Evolutionary conservation across 768 basidiomycete genomes (phyloP), one percentile per base, ranked within the genome.

Genomic region (Suillus subluteus): DNA sequence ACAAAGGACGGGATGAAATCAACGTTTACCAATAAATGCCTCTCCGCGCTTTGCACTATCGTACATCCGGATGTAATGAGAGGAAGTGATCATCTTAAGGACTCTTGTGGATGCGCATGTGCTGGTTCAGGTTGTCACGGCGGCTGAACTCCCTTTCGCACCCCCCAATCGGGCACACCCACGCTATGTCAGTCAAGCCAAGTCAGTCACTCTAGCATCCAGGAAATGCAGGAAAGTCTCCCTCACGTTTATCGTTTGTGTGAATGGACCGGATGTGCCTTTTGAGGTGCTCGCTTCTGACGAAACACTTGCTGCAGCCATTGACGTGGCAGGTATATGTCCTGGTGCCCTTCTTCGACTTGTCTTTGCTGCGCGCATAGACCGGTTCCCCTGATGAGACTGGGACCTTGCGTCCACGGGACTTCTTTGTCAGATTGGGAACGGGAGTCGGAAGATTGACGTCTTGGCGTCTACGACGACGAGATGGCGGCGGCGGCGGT

Each of bases 191-290:
- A 48, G n/a, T n/a, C n/a, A n/a, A n/a, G n/a, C n/a, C n/a, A 0
- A n/a, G 6, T 48, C 26, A 37, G 63, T 62, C 59, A 32, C 64
- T 62, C 62, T 18, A 23, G 50, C 66, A 63, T 46, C 13, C 12
- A 54, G 37, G 23, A 32, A 43, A 21, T 54, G 58, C 26, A 62
- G 18, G 58, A 55, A 44, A 9, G 12, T 18, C 8, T n/a, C 1
- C 83, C 92, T 78, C 70, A 94, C 93, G 91, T 82, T 91, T 93
- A 72, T 94, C 92, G 70, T 91, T 81, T 2, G 93, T 94, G 76
- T 95, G 93, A 59, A 95, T 89, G 63, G 88, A 89, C 66, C 89
- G 77, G 23, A 94, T 84, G 79, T 95, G 94, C 35, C 94, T 80
- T 78, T 94, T 93, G 65, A 96, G 79, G 76, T 95, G 94, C 70